phyloP scores from a whole-genome alignment of 202 grass and related monocot species.

The Schoenoplectus tabernaemontani region DNA sequence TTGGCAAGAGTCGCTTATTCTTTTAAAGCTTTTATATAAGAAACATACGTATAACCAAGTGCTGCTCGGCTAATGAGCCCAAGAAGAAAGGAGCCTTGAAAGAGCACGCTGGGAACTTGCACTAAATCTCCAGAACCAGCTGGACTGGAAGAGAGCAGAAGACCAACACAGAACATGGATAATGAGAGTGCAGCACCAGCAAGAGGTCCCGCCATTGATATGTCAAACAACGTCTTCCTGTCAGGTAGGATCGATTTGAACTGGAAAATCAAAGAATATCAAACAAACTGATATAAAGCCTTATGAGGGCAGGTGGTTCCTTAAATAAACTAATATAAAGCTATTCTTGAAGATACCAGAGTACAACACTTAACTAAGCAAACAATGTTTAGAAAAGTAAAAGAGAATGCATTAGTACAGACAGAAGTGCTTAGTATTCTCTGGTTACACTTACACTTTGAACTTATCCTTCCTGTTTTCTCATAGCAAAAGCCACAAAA shows the following conservation, averaged over 20 bases:
- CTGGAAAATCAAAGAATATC: constrained; percentile 45
- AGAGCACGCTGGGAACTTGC: constrained; percentile 87
- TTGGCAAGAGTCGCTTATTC: background rate
- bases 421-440: background rate
- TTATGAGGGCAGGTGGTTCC: no score
- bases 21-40: constrained; percentile 1
- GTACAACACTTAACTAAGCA: background rate
- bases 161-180: constrained; percentile 94
- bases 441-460: background rate
- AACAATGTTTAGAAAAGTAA: background rate
- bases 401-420: background rate
- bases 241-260: constrained; percentile 98
- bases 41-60: constrained; percentile 86
- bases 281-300: background rate
- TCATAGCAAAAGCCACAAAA: background rate
- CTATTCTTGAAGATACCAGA: background rate
- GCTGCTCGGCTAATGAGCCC: constrained; percentile 90
- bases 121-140: constrained; percentile 75
- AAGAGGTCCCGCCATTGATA: constrained; percentile 78
- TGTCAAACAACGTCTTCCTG: constrained; percentile 82
- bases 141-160: constrained; percentile 75
- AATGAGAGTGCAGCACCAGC: constrained; percentile 96
- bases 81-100: constrained; percentile 96
- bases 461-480: background rate
- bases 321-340: no score